Base-by-base conservation (phyloP, 495 filamentous ascomycete species). In the Penicillium herquei region DNA sequence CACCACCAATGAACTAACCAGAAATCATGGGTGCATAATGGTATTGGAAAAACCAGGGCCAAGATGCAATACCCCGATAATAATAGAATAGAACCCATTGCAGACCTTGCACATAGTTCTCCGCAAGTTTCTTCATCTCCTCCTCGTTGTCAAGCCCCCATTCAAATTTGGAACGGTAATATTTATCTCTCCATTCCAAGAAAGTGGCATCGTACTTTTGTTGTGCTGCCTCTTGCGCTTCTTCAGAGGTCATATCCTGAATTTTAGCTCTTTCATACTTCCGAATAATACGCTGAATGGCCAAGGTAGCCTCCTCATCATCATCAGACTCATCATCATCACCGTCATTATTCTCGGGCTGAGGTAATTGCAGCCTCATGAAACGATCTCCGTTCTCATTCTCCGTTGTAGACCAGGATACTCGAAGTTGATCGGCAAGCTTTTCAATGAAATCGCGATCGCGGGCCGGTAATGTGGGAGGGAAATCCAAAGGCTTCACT, bases 61-160 rank as follows among this genome's bases (percentile, higher is more conserved):
- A 99, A 47, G 92, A 97, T 26, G 87, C 95, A 51, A 99, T 92
- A 47, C 95, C 94, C 50, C 88, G 86, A 67, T 99, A 98, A 67
- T 99, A 99, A 73, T 98, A 98, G 72, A 87, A 96, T 37, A 99
- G 76, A 34, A 99, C 95, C 95, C 95, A 99, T 65, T 99, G 95
- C 48, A 99, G 73, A 30, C 95, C 95, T 76, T 98, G 90, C 6
- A 99, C 88, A 69, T 99, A 99, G 74, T 98, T 99, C 72, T 96
- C 91, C 1, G 90, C 85, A 58, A 99, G 76, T 56, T 90, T 87
- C 40, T 78, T 85, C 66, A 98, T 79, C 65, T 96, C 90, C 16
- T 84, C 78, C 45, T 96, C 84, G 64, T 92, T 88, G 43, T 92
- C 86, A 14, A 87, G 77, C n/a, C 87, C 86, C 89, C 92, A 98